Conservation (phyloP, 179 eudicot species). For the Heliamphora pulchella region DNA sequence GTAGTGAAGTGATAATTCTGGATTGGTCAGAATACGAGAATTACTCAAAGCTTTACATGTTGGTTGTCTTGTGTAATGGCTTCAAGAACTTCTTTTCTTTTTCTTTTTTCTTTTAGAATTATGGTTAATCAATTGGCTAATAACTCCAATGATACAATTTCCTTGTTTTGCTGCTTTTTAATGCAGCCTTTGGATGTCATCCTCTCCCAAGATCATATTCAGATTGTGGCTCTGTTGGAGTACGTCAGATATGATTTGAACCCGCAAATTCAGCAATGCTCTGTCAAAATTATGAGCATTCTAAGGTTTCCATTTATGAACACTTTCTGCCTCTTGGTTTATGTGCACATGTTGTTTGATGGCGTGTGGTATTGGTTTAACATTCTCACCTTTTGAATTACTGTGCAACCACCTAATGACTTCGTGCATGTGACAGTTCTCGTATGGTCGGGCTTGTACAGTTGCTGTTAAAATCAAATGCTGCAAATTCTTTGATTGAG, state of each 20-base stretch:
- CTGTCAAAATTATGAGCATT: constrained; percentile 81
- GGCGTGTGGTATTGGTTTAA: neutral
- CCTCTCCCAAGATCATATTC: constrained; percentile 92
- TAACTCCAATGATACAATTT: neutral
- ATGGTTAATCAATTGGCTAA: neutral
- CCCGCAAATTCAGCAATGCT: constrained; percentile 74
- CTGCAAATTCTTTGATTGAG: constrained; percentile 76
- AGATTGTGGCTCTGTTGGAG: constrained; percentile 78
- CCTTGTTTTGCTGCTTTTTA: neutral
- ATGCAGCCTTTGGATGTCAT: constrained; percentile 82
- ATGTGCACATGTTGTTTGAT: neutral
- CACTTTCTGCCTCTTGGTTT: neutral
- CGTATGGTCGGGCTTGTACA: constrained; percentile 88
- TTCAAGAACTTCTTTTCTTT: neutral
- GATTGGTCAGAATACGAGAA: neutral
- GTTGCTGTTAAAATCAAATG: constrained; percentile 67
- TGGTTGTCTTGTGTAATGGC: neutral
- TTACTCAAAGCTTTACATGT: neutral
- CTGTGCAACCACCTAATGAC: neutral
- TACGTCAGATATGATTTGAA: constrained; percentile 90
- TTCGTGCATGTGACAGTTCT: constrained; percentile 46
- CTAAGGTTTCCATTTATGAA: constrained; percentile 48
- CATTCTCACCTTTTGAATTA: neutral
- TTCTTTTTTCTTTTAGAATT: neutral
- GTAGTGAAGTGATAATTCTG: neutral